Evolutionary conservation across 129 eudicot genomes (phyloP), one percentile per base, ranked within the genome.

Genomic region (Ambrosia trifida): DNA sequence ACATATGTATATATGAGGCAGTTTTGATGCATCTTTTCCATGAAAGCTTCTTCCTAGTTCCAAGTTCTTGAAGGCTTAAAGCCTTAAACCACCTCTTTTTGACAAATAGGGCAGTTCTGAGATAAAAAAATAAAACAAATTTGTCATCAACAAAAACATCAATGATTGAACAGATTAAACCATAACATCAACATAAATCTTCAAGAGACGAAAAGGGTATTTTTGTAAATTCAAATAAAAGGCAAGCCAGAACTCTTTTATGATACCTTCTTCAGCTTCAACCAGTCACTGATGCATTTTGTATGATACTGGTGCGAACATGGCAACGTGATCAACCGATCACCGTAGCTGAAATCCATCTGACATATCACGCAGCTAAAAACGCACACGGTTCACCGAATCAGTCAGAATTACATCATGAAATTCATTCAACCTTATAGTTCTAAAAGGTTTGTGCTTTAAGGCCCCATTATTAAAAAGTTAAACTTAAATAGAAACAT

Each of bases 61-160:
- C 73, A 70, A 69, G 54, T 86, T 58, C 36, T 44, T 67, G 28
- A 63, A 40, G 32, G 40, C 83, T 83, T 51, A n/a, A n/a, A n/a
- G n/a, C n/a, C n/a, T n/a, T n/a, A 65, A 32, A 70, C 32, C 68
- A 90, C 91, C 81, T 90, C 95, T 72, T 43, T 78, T 57, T 87
- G 84, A 73, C 97, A 90, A 51, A 87, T 74, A 87, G 97, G 97
- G 78, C 97, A 90, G 24, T 43, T 66, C 97, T 90, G 84, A 53
- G 2, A 45, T 36, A 13, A 24, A 13, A 69, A 7, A 51, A 69
- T 4, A 51, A 2, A 1, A 61, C 10, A 7, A 72, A 64, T 28
- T 52, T 40, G 11, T 16, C 33, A 38, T 57, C 44, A 77, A 16
- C 51, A n/a, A n/a, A n/a, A n/a, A n/a, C 28, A 57, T 2, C 46